Conservation (phyloP, 345 rosid genomes). For the Euclidium syriacum region DNA sequence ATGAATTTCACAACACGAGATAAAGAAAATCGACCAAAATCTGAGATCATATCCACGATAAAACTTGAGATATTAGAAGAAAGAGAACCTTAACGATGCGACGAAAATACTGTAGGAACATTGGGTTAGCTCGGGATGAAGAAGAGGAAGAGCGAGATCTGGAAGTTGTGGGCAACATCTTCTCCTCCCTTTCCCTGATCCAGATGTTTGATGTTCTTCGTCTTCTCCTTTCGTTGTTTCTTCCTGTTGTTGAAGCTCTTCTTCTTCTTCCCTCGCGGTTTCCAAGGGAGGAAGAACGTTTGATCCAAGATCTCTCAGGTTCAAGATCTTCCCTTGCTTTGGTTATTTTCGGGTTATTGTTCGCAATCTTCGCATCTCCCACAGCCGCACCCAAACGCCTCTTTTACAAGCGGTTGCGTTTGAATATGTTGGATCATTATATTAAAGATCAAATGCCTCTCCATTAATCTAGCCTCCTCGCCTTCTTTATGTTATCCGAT, state of each 20-base stretch:
- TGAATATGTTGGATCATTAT: no score
- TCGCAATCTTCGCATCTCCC: background rate
- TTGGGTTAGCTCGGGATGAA: conserved; percentile 57
- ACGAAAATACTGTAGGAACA: conserved; percentile 84
- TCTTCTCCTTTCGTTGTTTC: no score
- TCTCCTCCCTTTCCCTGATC: conserved; percentile 14
- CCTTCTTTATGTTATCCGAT: no score
- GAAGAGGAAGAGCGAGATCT: conserved; percentile 77
- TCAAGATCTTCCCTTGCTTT: conserved; percentile 5
- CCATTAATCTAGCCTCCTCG: no score
- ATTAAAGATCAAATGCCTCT: no score
- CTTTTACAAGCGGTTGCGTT: background rate
- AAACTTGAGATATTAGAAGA: background rate
- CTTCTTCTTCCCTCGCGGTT: conserved; percentile 11
- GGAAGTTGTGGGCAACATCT: conserved; percentile 80
- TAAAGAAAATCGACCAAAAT: background rate
- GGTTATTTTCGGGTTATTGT: conserved; percentile 18
- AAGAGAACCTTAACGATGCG: conserved; percentile 85
- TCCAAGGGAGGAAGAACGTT: conserved; percentile 20
- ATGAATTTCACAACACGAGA: background rate
- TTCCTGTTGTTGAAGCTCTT: no score
- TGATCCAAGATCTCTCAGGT: conserved; percentile 37
- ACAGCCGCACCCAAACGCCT: conserved; percentile 2
- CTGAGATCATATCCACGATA: conserved; percentile 30
- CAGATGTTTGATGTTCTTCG: background rate